Conservation (phyloP, 2,329 filamentous ascomycete genomes). For the Ustulina deusta region DNA sequence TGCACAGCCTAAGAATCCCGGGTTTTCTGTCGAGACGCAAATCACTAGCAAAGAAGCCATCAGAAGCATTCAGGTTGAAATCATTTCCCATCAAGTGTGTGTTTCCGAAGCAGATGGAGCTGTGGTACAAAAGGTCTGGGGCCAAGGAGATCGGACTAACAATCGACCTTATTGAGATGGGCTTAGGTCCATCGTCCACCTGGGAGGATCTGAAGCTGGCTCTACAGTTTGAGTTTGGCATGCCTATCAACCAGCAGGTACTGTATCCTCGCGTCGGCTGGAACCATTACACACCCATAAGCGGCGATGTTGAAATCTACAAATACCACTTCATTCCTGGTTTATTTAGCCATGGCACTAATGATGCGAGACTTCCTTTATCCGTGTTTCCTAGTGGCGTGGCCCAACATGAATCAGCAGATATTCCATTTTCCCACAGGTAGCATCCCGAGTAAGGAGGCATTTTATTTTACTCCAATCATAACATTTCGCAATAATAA, state of each 20-base stretch:
- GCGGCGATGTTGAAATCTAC: neutral
- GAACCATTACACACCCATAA: neutral
- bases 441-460: neutral
- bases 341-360: neutral
- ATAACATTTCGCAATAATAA: neutral
- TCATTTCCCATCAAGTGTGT: constrained; percentile 49
- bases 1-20: constrained; percentile 56
- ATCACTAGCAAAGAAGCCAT: constrained; percentile 55
- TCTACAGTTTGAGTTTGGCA: neutral
- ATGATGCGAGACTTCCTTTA: neutral
- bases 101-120: neutral
- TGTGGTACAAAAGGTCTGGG: neutral
- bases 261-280: neutral
- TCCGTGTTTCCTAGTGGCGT: neutral
- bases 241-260: neutral
- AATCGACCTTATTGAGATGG: neutral
- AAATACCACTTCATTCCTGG: neutral
- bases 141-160: neutral
- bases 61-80: constrained; percentile 58
- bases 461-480: neutral
- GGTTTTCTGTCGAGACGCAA: constrained; percentile 59
- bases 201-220: constrained; percentile 2
- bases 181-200: neutral
- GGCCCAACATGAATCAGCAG: neutral
- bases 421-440: no score